phyloP scores from a whole-genome alignment of 257 asterid species.

The Capsicum baccatum region DNA sequence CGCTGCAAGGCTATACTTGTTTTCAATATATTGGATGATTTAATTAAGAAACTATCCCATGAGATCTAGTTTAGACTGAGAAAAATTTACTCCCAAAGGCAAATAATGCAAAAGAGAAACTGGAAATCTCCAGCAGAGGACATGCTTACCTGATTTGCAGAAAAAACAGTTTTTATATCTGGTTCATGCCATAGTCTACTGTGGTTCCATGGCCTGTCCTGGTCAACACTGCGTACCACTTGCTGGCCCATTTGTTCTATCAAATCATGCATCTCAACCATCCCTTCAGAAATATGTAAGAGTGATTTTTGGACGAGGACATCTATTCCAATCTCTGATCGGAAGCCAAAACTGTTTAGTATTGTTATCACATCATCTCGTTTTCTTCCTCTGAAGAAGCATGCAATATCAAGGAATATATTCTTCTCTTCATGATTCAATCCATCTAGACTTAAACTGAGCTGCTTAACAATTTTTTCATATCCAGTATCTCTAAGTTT shows the following conservation, averaged over 20 bases:
- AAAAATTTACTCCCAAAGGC: no score
- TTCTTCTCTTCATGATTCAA: not conserved
- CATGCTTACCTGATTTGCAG: not conserved
- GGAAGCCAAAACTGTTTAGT: slow-evolving; percentile 1
- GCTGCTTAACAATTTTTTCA: no score
- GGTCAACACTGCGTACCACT: not conserved
- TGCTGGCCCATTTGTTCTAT: not conserved
- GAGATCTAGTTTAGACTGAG: no score
- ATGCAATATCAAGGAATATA: not conserved
- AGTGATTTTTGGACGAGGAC: slow-evolving; percentile 10
- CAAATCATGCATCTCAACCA: no score
- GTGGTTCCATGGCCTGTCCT: no score
- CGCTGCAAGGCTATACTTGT: no score
- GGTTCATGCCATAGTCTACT: no score
- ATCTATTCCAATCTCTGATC: not conserved
- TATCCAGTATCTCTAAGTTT: no score
- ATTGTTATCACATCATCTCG: not conserved
- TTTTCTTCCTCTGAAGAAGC: no score
- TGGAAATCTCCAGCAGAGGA: not conserved
- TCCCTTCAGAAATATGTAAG: not conserved
- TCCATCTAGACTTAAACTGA: no score
- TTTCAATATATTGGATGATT: no score
- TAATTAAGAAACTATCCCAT: no score
- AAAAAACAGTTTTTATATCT: not conserved
- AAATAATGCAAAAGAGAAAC: not conserved